These are phyloP conservation scores for Phallus indusiatus DNA, from an alignment of 768 basidiomycete species.

Conservation along the genomic window DNA sequence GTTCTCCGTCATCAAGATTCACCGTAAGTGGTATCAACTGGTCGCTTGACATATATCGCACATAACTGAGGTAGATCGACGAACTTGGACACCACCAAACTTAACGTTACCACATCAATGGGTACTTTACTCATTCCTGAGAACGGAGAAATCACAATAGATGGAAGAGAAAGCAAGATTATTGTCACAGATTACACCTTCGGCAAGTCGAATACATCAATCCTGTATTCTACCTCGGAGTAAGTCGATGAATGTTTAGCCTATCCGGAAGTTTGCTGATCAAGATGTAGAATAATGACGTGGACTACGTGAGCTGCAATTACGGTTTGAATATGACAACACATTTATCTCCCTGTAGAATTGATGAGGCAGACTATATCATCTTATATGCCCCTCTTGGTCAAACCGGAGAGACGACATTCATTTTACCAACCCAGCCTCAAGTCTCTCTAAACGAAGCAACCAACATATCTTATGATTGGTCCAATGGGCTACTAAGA, in stretches of 20 bases:
- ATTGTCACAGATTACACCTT: slow-evolving; percentile 40
- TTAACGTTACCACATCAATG: slow-evolving; percentile 34
- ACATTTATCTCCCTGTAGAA: slow-evolving; percentile 18
- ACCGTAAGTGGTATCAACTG: slow-evolving; percentile 16
- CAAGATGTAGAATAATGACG: slow-evolving; percentile 34
- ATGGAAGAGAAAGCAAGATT: slow-evolving; percentile 42
- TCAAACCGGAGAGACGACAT: slow-evolving; percentile 35
- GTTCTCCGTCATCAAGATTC: slow-evolving; percentile 37
- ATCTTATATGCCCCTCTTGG: slow-evolving; percentile 33
- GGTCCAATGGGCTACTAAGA: slow-evolving; percentile 29
- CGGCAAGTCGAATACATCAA: slow-evolving; percentile 24
- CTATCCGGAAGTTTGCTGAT: not conserved
- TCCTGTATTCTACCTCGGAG: slow-evolving; percentile 41
- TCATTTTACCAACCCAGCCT: slow-evolving; percentile 26
- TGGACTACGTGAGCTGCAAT: slow-evolving; percentile 39
- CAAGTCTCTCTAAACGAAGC: slow-evolving; percentile 21
- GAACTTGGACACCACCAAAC: slow-evolving; percentile 31
- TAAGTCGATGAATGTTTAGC: slow-evolving; percentile 16
- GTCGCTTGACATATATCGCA: not conserved
- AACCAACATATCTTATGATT: slow-evolving; percentile 24
- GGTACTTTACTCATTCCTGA: slow-evolving; percentile 31
- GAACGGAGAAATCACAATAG: slow-evolving; percentile 29
- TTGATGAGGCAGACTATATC: slow-evolving; percentile 33
- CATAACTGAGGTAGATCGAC: slow-evolving; percentile 26
- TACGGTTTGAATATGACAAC: not conserved